Conservation (phyloP, 306 rosid genomes). For the Dryas octopetala region DNA sequence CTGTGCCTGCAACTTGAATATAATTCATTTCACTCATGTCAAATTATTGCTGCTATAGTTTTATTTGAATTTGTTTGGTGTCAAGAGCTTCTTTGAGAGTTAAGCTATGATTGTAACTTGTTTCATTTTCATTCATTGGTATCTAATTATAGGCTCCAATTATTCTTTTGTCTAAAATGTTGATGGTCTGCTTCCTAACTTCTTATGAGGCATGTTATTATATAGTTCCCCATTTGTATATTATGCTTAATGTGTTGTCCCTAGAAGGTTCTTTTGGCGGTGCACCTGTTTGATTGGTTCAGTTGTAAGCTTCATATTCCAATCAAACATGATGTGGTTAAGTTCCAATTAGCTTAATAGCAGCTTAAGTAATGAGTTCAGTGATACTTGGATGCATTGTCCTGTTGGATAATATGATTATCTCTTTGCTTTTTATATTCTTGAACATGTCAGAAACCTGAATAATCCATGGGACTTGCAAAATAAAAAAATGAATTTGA, state of each 20-base stretch:
- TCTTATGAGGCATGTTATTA: too few relatives aligned
- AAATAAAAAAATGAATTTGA: conserved; percentile 9
- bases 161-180: neutral
- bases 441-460: conserved; percentile 13
- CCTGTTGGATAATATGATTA: neutral
- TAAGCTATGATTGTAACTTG: conserved; percentile 11
- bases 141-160: conserved; percentile 6
- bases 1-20: conserved; percentile 14
- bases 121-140: neutral
- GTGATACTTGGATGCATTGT: neutral
- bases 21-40: neutral
- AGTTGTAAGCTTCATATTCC: neutral
- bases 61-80: neutral
- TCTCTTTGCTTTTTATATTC: neutral
- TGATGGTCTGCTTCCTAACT: neutral
- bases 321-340: neutral
- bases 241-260: conserved; percentile 1
- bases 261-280: neutral
- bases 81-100: conserved; percentile 4
- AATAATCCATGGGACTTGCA: conserved; percentile 21
- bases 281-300: conserved; percentile 19
- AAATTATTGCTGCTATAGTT: neutral
- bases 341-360: neutral
- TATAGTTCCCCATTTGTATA: neutral
- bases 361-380: neutral